Evolutionary conservation across 768 basidiomycete species (phyloP).

Genomic region (Podaxis pistillaris): DNA sequence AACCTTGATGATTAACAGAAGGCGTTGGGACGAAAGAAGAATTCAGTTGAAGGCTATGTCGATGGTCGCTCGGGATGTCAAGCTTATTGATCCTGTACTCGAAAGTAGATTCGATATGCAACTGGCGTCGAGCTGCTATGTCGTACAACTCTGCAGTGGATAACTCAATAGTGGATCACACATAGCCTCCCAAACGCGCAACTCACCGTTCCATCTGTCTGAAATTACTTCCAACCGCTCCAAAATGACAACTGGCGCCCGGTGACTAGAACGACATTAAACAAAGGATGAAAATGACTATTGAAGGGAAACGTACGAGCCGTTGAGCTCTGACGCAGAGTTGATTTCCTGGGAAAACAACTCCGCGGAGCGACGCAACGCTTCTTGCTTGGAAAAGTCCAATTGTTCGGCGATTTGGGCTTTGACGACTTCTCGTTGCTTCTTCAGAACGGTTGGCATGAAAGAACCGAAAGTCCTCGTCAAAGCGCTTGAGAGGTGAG

Average conservation of each 20-base stretch:
- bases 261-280: not conserved
- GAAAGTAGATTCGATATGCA: slow-evolving; percentile 21
- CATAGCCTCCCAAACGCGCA: not conserved
- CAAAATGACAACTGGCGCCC: not conserved
- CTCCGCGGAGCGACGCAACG: not conserved
- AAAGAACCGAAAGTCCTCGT: not conserved
- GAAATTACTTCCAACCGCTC: not conserved
- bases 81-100: slow-evolving; percentile 31
- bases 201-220: not conserved
- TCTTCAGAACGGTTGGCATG: not conserved
- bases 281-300: not conserved
- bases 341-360: slow-evolving; percentile 4
- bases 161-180: not conserved
- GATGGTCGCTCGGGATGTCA: slow-evolving; percentile 34
- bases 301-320: not conserved
- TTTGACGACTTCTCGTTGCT: not conserved
- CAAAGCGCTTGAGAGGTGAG: not conserved
- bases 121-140: slow-evolving; percentile 2
- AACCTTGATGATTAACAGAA: slow-evolving; percentile 2
- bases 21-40: slow-evolving; percentile 32
- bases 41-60: slow-evolving; percentile 33
- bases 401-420: not conserved
- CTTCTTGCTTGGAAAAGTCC: not conserved
- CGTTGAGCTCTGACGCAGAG: not conserved
- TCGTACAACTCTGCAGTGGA: not conserved